Evolutionary conservation across 2,329 filamentous ascomycete genomes (phyloP).

Genomic region (Escovopsis weberi): DNA sequence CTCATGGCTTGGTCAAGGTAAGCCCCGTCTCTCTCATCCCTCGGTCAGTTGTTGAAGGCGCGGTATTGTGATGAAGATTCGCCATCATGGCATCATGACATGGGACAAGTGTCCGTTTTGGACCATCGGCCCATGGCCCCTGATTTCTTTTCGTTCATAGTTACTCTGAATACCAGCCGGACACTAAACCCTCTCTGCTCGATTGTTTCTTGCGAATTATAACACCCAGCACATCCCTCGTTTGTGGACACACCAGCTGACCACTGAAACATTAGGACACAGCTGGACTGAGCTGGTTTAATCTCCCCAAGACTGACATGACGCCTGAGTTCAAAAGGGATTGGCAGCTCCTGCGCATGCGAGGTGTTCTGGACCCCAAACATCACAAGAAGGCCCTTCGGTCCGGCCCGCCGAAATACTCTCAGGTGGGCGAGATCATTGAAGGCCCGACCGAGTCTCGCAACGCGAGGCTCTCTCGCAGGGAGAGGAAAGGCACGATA

Average conservation of each 20-base stretch:
- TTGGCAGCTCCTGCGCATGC: conserved; percentile 77
- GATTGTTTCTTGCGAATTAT: neutral
- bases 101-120: conserved; percentile 26
- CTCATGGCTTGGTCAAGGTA: conserved; percentile 14
- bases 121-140: conserved; percentile 42
- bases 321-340: conserved; percentile 81
- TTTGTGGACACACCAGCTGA: neutral
- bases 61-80: conserved; percentile 25
- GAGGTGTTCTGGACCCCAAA: conserved; percentile 77
- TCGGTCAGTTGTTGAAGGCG: neutral
- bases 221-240: neutral
- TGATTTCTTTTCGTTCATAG: conserved; percentile 47
- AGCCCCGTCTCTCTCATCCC: conserved; percentile 5
- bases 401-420: conserved; percentile 55
- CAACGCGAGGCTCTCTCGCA: conserved; percentile 66
- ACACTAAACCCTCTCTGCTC: neutral
- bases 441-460: conserved; percentile 82
- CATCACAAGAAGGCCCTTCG: conserved; percentile 84
- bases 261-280: conserved; percentile 26
- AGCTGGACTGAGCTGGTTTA: conserved; percentile 74
- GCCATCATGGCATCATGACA: conserved; percentile 23
- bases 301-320: conserved; percentile 70
- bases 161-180: conserved; percentile 48
- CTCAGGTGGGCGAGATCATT: conserved; percentile 76
- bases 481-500: conserved; percentile 75